Percentiles rank a stretch among this genome's conserved stretches.
Conservation (phyloP, 306 rosid genomes). For the Pachyrhizus erosus region DNA sequence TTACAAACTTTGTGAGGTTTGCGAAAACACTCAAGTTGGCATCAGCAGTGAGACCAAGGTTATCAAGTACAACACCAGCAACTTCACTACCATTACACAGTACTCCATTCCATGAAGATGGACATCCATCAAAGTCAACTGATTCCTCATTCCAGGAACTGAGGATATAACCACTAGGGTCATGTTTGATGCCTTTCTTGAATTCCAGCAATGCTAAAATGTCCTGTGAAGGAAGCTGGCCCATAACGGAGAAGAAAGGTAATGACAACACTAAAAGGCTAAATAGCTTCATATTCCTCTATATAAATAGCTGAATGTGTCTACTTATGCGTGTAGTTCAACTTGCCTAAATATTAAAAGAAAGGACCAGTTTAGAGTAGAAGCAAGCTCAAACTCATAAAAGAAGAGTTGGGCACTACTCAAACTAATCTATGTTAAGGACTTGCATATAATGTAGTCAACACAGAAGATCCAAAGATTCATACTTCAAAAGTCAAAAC, state of each 20-base stretch:
- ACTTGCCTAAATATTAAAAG: background rate
- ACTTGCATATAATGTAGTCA: background rate
- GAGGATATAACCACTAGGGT: slow-evolving; percentile 77
- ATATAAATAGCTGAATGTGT: background rate
- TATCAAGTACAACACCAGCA: slow-evolving; percentile 75
- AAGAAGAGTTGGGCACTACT: background rate
- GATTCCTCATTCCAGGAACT: slow-evolving; percentile 89
- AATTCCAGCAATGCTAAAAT: slow-evolving; percentile 78
- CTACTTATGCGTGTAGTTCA: background rate
- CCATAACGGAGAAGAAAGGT: slow-evolving; percentile 57
- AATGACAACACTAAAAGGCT: slow-evolving; percentile 57
- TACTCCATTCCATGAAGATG: slow-evolving; percentile 85
- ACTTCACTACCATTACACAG: slow-evolving; percentile 74
- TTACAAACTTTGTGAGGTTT: slow-evolving; percentile 69
- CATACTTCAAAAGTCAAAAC: background rate
- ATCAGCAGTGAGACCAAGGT: slow-evolving; percentile 67
- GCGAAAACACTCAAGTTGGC: slow-evolving; percentile 67
- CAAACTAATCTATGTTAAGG: background rate
- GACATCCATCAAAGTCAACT: slow-evolving; percentile 76
- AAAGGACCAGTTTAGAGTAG: background rate
- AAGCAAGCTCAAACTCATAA: background rate
- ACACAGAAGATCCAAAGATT: background rate
- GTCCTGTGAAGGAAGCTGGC: slow-evolving; percentile 85
- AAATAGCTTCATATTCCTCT: slow-evolving; percentile 52
- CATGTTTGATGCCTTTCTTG: slow-evolving; percentile 82